Base-by-base conservation (phyloP, 1,139 yeast genomes). In the Pichia norvegensis region DNA sequence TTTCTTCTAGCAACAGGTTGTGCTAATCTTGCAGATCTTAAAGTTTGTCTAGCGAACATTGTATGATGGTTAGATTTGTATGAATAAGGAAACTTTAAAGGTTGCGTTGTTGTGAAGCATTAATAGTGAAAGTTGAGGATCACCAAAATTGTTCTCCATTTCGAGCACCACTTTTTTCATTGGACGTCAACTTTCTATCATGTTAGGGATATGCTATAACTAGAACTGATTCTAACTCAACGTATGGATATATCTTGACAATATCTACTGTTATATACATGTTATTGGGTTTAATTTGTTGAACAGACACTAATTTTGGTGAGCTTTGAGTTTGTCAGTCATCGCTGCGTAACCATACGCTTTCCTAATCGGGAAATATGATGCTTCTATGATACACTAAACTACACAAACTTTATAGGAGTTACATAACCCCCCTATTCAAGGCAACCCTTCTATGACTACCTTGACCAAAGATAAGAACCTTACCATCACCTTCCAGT, bases 401-500 rank as follows among this genome's bases (percentile, higher is more conserved):
- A 16, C 6, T 31, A 31, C 13, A 31, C 11, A 16, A 14, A 11
- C 13, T 7, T 31, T 8, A 25, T 25, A 8, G 7, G 11, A 25
- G 39, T 31, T 46, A 46, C 36, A 46, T 49, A 41, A 47, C 48
- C 10, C 44, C 41, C 43, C 53, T 52, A 38, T 55, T 55, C 39
- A 53, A 40, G 20, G 86, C 73, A 44, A 86, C 74, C 22, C 79
- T 73, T 63, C 90, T 75, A 58, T 88, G 72, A 48, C 76, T 77
- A 46, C 86, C 84, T 49, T 82, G 87, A 19, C 95, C 95, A 39
- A 78, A 69, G 43, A 85, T 80, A 6, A 77, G 72, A 25, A 90
- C 65, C 58, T 77, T 77, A 42, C 88, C 90, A 59, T 88, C 97
- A 50, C 79, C 85, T 49, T 74, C 85, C 55, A 90, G 70, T 49